phyloP scores from a whole-genome alignment of 2,329 filamentous ascomycete species.

The Apiospora phragmitis region DNA sequence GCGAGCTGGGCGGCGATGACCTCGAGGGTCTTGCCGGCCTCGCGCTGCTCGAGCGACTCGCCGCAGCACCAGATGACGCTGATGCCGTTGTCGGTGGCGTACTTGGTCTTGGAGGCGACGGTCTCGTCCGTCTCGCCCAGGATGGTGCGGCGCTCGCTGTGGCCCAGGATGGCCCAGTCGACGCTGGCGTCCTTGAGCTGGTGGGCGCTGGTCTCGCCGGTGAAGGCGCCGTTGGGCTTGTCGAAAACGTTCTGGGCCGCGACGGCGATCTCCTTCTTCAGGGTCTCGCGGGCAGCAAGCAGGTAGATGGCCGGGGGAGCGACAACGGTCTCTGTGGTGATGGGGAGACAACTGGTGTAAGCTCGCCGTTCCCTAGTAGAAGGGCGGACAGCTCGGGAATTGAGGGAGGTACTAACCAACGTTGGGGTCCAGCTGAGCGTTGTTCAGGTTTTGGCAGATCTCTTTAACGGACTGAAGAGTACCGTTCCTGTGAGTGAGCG shows the following conservation, averaged over 20 bases:
- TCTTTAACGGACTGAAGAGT: constrained; percentile 84
- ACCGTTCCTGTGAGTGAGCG: constrained; percentile 72
- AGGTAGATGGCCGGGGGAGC: constrained; percentile 91
- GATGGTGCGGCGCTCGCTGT: constrained; percentile 92
- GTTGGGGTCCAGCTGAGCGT: constrained; percentile 75
- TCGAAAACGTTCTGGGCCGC: constrained; percentile 97
- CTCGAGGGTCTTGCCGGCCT: constrained; percentile 80
- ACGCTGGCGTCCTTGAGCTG: constrained; percentile 90
- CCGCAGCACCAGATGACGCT: constrained; percentile 96
- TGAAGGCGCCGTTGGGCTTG: constrained; percentile 95
- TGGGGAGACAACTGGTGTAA: background rate
- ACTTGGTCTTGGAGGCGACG: constrained; percentile 92
- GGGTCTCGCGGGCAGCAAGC: constrained; percentile 76
- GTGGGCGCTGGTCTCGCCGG: constrained; percentile 89
- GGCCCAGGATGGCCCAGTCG: constrained; percentile 88
- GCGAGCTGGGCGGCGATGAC: constrained; percentile 84
- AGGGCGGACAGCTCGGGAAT: constrained; percentile 11
- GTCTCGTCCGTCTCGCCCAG: constrained; percentile 83
- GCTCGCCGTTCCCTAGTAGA: background rate
- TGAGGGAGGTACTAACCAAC: constrained; percentile 55
- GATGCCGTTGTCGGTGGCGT: constrained; percentile 81
- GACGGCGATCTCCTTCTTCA: constrained; percentile 76
- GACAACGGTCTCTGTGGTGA: constrained; percentile 82
- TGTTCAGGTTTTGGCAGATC: constrained; percentile 88
- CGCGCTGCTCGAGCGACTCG: constrained; percentile 91